A percentile compares a stretch with the other conserved stretches of the same genome.
phyloP scores from a whole-genome alignment of 164 flowering plant species.

The Liquidambar formosana region DNA sequence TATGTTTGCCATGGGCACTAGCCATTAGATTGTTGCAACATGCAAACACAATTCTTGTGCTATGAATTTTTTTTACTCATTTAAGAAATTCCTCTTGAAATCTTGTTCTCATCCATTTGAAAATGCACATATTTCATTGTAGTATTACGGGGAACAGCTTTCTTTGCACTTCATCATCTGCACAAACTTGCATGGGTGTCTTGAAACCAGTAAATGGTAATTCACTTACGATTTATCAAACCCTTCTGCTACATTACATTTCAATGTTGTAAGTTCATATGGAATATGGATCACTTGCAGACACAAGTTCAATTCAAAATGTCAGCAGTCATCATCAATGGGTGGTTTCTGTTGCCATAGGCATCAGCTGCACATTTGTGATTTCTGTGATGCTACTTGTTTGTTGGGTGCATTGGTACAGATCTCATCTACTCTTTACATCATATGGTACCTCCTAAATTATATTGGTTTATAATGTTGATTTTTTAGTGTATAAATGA shows the following conservation, averaged over 20 bases:
- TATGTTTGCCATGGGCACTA: no score
- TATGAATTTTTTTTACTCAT: no score
- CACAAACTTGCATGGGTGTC: slow-evolving; percentile 45
- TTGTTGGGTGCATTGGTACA: slow-evolving; percentile 68
- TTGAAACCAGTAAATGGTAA: slow-evolving; percentile 62
- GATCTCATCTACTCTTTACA: slow-evolving; percentile 45
- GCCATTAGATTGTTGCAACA: no score
- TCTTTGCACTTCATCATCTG: slow-evolving; percentile 60
- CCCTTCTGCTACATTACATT: slow-evolving; percentile 6
- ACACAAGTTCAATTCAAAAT: slow-evolving; percentile 31
- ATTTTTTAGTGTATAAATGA: not conserved
- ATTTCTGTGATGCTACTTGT: slow-evolving; percentile 52
- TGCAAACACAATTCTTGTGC: no score
- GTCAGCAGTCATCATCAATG: slow-evolving; percentile 39
- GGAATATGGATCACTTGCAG: slow-evolving; percentile 40
- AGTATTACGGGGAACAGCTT: slow-evolving; percentile 84
- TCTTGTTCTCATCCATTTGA: slow-evolving; percentile 7
- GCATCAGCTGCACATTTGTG: slow-evolving; percentile 58
- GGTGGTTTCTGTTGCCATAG: slow-evolving; percentile 55
- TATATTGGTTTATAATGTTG: not conserved
- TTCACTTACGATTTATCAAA: not conserved
- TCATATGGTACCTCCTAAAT: slow-evolving; percentile 59
- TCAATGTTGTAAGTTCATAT: slow-evolving; percentile 4
- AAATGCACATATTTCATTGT: slow-evolving; percentile 15
- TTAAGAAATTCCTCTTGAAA: not conserved